Evolutionary conservation across 164 flowering plant species (phyloP), one percentile per base, ranked within the genome.

Genomic region (Chimonanthus praecox): DNA sequence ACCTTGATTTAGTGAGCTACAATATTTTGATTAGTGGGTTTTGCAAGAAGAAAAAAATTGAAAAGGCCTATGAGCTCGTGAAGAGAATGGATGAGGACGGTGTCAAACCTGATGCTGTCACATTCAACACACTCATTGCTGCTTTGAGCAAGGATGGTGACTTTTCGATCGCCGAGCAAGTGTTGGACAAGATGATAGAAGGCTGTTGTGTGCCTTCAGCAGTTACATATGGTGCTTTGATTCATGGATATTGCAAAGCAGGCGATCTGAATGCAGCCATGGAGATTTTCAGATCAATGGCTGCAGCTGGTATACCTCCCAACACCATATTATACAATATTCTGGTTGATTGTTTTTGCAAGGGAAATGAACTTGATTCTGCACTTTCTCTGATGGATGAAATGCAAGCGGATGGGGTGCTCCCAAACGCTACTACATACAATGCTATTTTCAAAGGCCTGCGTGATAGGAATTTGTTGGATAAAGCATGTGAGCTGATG

Each of bases 381-480:
- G 94, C 98, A 10, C 72, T 88, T 51, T 80, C 83, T 6, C 74
- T 95, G 54, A 81, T 91, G 88, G 87, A 88, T 68, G 90, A 89
- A 18, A 93, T 95, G 99, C 77, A 70, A 79, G 72, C 4, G 3
- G 87, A 79, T 63, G 83, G 80, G 47, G 88, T 89, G 58, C 74
- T 69, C 61, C 88, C 90, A 8, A 86, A 79, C 46, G 81, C 83
- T 21, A 75, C 63, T 11, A 91, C 97, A 13, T 93, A 80, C 77
- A 93, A 91, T 85, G 83, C 97, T 51, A 61, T 91, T 70, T 84
- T 95, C 74, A 95, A 77, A 81, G 90, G 90, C 50, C 89, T 92
- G 50, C 61, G 48, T 51, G 87, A 83, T 69, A 83, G 73, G 73
- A 85, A 90, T 71, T 64, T 44, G 85, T 74, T 88, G 78, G 86